A percentile compares a stretch with the other conserved stretches of the same genome.
Conservation (phyloP, 257 asterid genomes). For the Nicotiana obtusifolia region DNA sequence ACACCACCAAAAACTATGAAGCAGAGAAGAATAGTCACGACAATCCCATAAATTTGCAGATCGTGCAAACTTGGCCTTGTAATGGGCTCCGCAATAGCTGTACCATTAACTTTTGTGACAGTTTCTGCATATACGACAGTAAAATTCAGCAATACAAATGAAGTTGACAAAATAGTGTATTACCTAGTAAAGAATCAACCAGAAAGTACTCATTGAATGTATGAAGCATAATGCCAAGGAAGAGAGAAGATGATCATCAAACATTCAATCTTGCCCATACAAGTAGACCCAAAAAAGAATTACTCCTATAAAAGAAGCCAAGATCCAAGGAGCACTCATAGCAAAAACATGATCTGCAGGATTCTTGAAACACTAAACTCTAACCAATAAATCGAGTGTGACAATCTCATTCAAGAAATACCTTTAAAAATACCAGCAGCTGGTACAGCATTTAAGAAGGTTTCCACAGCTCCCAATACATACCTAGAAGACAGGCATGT, state of each 20-base stretch:
- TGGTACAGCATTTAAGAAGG: slow-evolving; percentile 91
- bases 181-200: slow-evolving; percentile 21
- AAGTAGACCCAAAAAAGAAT: not conserved
- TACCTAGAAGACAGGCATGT: slow-evolving; percentile 47
- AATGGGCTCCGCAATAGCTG: slow-evolving; percentile 68
- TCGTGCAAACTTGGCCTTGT: slow-evolving; percentile 92
- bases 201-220: not conserved
- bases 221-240: not conserved
- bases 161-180: not conserved
- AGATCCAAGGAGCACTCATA: slow-evolving; percentile 6
- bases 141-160: slow-evolving; percentile 5
- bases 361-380: not conserved
- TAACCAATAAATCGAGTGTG: not conserved
- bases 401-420: slow-evolving; percentile 19
- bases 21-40: slow-evolving; percentile 89
- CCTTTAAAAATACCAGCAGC: slow-evolving; percentile 93
- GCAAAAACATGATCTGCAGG: not conserved
- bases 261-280: not conserved
- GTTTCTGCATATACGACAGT: slow-evolving; percentile 42
- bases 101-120: slow-evolving; percentile 75
- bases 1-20: slow-evolving; percentile 99
- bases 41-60: slow-evolving; percentile 91
- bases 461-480: slow-evolving; percentile 99
- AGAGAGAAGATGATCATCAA: not conserved
- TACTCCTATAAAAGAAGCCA: not conserved